Conservation (phyloP, 345 rosid genomes). For the Hypericum perforatum region DNA sequence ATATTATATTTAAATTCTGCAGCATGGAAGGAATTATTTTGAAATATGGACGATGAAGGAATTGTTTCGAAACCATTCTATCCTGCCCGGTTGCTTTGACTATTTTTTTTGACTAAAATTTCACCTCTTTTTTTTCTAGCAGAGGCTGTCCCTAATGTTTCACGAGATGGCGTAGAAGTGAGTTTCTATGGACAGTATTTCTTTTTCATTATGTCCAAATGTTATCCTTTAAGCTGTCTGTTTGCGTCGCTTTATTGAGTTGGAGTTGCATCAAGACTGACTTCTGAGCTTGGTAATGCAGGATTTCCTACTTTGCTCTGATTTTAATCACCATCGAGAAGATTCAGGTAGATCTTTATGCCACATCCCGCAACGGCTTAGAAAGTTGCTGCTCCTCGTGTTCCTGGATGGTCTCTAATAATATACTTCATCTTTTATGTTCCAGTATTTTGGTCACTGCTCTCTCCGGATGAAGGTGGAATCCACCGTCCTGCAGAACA, state of each 20-base stretch:
- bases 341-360: constrained; percentile 45
- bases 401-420: background rate
- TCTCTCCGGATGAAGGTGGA: constrained; percentile 52
- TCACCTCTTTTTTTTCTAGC: constrained; percentile 14
- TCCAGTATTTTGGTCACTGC: constrained; percentile 78
- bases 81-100: background rate
- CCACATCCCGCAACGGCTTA: background rate
- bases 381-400: background rate
- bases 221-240: too few relatives aligned
- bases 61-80: too few relatives aligned
- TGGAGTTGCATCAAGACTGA: too few relatives aligned
- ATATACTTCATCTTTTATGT: constrained; percentile 8
- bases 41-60: too few relatives aligned
- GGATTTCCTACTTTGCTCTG: constrained; percentile 63
- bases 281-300: constrained; percentile 23
- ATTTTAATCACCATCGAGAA: constrained; percentile 40
- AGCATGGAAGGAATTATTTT: background rate
- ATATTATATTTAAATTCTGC: background rate
- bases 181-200: constrained; percentile 10
- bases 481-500: constrained; percentile 52
- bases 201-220: too few relatives aligned
- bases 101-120: constrained; percentile 7
- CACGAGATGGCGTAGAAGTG: constrained; percentile 59
- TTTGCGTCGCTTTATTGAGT: too few relatives aligned
- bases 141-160: constrained; percentile 50